Evolutionary conservation across 164 flowering plant genomes (phyloP), one percentile per base, ranked within the genome.

Genomic region (Platanus orientalis): DNA sequence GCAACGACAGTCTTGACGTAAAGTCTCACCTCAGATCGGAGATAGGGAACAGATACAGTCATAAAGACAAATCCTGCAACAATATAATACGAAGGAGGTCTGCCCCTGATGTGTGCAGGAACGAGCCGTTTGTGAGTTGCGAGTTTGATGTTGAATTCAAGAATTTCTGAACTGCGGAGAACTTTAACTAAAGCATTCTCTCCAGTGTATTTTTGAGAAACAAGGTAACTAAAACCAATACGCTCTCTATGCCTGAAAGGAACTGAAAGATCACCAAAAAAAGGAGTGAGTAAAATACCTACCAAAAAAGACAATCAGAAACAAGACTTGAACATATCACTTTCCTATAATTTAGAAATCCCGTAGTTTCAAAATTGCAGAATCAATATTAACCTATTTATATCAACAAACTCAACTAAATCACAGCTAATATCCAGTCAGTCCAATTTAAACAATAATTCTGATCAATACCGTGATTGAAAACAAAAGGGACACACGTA

Each of bases 221-320:
- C 82, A 61, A 94, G 97, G 73, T 94, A 94, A 68, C 97, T 91
- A 76, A 91, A 91, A 34, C 95, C 97, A 56, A 94, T 94, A 24
- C 99, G 96, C 79, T 94, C 97, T 28, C 96, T 96, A 75, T 91
- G 96, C 76, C 99, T 80, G 59, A 91, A 94, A 54, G 96, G 90
- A 68, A 94, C 99, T 94, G 84, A 63, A 76, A 71, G 63, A 55
- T 20, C 66, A 69, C 44, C 51, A 66, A 49, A 49, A 65, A 63
- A n/a, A n/a, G n/a, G n/a, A 54, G 30, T 11, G 47, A 24, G 40
- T 32, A 19, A 17, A 19, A 2, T 45, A 0, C 16, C 19, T 45
- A 47, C 19, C 12, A 47, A 13, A 21, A 47, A 4, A 32, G 47
- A 40, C 17, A 19, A 6, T 54, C 2, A 40, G n/a, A n/a, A n/a